Conservation (phyloP, 768 basidiomycete genomes). For the Peribolospora kevripleyi region DNA sequence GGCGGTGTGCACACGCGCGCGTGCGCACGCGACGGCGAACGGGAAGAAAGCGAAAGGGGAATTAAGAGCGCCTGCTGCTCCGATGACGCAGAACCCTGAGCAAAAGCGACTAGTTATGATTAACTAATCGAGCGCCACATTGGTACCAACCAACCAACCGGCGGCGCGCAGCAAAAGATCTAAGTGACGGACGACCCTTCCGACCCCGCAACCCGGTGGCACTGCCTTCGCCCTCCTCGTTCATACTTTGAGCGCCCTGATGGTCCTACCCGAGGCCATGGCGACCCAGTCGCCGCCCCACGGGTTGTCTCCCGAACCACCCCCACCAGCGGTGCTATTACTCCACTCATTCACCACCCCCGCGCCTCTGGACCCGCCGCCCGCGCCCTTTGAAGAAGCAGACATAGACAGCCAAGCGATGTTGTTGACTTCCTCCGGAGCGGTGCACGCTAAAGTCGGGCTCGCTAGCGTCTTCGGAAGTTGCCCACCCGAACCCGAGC, state of each 20-base stretch:
- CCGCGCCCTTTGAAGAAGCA: background rate
- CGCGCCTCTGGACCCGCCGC: background rate
- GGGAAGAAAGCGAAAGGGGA: too few relatives aligned
- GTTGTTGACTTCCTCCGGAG: conserved; percentile 50
- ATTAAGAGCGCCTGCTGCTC: too few relatives aligned
- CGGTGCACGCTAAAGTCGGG: conserved; percentile 64
- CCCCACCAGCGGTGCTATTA: background rate
- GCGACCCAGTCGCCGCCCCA: conserved; percentile 46
- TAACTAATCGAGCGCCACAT: too few relatives aligned
- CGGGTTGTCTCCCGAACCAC: background rate
- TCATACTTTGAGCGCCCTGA: conserved; percentile 16
- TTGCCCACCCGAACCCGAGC: background rate
- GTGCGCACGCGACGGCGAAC: too few relatives aligned
- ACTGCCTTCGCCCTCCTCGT: too few relatives aligned
- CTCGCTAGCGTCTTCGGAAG: conserved; percentile 34
- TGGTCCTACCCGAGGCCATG: conserved; percentile 52
- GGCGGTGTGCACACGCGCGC: too few relatives aligned
- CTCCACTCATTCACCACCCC: background rate
- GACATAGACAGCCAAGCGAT: conserved; percentile 35
- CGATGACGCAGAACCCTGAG: too few relatives aligned
- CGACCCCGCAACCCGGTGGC: too few relatives aligned
- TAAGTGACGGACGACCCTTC: too few relatives aligned
- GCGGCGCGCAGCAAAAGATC: too few relatives aligned
- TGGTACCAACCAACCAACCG: too few relatives aligned
- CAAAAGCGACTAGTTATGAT: too few relatives aligned